Percentiles rank a stretch among this genome's conserved stretches.
Evolutionary conservation across 2,329 filamentous ascomycete species (phyloP).

Genomic region (Penicillium sp.): DNA sequence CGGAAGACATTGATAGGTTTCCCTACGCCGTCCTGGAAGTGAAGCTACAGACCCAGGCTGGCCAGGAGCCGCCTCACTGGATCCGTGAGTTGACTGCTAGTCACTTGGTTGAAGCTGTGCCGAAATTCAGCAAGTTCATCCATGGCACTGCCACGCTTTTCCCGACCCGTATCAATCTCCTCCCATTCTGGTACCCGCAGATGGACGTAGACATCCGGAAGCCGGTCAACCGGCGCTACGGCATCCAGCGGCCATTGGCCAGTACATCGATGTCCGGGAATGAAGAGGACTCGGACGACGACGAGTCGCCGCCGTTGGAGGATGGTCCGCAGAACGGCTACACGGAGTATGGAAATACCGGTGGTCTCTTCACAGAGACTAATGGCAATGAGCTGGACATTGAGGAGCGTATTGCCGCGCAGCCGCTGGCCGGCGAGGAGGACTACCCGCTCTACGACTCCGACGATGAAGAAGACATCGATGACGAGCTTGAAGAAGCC

Average conservation of each 20-base stretch:
- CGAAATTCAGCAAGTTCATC: slow-evolving; percentile 99
- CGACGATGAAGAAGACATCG: slow-evolving; percentile 74
- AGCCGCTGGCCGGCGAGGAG: slow-evolving; percentile 55
- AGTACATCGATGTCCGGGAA: slow-evolving; percentile 72
- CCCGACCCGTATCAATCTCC: slow-evolving; percentile 76
- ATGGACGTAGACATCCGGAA: slow-evolving; percentile 98
- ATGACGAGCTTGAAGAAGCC: slow-evolving; percentile 72
- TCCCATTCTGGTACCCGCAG: slow-evolving; percentile 97
- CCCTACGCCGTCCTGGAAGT: slow-evolving; percentile 96
- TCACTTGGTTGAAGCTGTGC: slow-evolving; percentile 95
- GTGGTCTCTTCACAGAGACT: slow-evolving; percentile 43
- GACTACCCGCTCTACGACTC: slow-evolving; percentile 90
- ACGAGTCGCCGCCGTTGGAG: slow-evolving; percentile 42
- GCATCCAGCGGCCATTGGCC: slow-evolving; percentile 73
- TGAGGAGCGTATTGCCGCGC: slow-evolving; percentile 72
- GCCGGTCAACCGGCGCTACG: slow-evolving; percentile 79
- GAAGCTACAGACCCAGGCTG: slow-evolving; percentile 92
- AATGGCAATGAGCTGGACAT: slow-evolving; percentile 58
- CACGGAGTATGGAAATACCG: slow-evolving; percentile 32
- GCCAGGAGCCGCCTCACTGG: slow-evolving; percentile 94
- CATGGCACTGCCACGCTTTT: slow-evolving; percentile 87
- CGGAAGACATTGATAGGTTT: slow-evolving; percentile 82
- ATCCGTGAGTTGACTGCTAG: slow-evolving; percentile 88
- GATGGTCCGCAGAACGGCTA: slow-evolving; percentile 1
- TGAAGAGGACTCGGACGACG: slow-evolving; percentile 68